Evolutionary conservation across 345 rosid species (phyloP).

Genomic region (Brassica incana): DNA sequence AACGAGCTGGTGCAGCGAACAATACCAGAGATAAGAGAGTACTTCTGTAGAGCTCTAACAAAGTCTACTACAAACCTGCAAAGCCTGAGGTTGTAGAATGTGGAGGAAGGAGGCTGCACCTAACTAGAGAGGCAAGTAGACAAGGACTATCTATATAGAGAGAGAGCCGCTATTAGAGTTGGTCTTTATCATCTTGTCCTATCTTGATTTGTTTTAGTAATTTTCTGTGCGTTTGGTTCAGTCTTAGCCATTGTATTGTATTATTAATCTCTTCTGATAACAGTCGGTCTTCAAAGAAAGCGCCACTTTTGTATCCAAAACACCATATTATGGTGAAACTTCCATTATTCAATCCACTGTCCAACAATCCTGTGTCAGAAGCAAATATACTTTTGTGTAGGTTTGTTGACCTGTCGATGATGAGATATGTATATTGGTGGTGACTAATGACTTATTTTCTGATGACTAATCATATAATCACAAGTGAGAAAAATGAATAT

Average conservation of each 20-base stretch:
- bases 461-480: background rate
- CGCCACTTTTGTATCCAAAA: conserved; percentile 10
- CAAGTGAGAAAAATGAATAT: background rate
- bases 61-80: conserved; percentile 59
- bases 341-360: conserved; percentile 5
- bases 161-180: conserved; percentile 22
- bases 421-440: background rate
- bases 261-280: conserved; percentile 28
- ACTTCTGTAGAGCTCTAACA: conserved; percentile 69
- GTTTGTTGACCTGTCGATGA: background rate
- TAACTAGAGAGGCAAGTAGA: conserved; percentile 40
- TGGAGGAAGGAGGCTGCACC: conserved; percentile 36
- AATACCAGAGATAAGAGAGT: conserved; percentile 74
- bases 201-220: conserved; percentile 14
- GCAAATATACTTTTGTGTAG: background rate
- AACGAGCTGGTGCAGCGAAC: conserved; percentile 68
- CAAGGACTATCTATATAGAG: conserved; percentile 20
- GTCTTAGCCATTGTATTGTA: background rate
- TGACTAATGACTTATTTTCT: background rate
- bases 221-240: conserved; percentile 21
- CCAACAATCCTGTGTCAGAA: background rate
- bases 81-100: conserved; percentile 50
- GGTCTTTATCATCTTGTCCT: conserved; percentile 22
- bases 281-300: conserved; percentile 21
- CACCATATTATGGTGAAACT: conserved; percentile 9